phyloP scores from a whole-genome alignment of 2,329 filamentous ascomycete species.

The Cladosporium oxysporum region DNA sequence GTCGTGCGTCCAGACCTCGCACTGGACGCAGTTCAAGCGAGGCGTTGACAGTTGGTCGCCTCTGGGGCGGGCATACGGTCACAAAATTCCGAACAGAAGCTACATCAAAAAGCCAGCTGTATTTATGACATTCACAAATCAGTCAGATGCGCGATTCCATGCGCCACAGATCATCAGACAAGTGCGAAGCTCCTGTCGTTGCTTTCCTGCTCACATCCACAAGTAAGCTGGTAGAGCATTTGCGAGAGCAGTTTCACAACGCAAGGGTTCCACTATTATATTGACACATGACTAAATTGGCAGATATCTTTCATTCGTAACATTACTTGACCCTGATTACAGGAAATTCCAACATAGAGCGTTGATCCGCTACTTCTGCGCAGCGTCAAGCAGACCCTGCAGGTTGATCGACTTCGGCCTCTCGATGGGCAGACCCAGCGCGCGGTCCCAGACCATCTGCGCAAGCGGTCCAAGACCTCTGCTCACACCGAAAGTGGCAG shows the following conservation, averaged over 20 bases:
- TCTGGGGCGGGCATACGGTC: not conserved
- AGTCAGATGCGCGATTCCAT: not conserved
- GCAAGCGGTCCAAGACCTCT: conserved; percentile 81
- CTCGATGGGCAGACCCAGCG: conserved; percentile 92
- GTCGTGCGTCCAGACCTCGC: not conserved
- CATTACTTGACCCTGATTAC: not conserved
- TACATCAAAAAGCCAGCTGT: not conserved
- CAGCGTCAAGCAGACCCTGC: conserved; percentile 72
- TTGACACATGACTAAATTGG: not conserved
- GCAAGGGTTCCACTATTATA: not conserved
- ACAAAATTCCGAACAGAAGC: not conserved
- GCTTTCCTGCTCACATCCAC: not conserved
- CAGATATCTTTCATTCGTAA: not conserved
- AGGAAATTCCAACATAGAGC: not conserved
- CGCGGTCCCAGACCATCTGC: conserved; percentile 94
- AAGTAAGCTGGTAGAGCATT: not conserved
- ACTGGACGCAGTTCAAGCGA: conserved; percentile 4
- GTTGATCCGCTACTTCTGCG: conserved; percentile 29
- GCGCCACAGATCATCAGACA: not conserved
- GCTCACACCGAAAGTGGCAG: conserved; percentile 69
- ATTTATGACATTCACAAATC: conserved; percentile 12
- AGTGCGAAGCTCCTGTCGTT: not conserved
- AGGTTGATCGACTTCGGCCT: conserved; percentile 97
- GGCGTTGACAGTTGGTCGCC: not conserved
- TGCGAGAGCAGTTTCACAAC: not conserved